A percentile compares a stretch with the other conserved stretches of the same genome.
Conservation (phyloP, 1,284 basidiomycete species). For the Ganoderma lucidum region DNA sequence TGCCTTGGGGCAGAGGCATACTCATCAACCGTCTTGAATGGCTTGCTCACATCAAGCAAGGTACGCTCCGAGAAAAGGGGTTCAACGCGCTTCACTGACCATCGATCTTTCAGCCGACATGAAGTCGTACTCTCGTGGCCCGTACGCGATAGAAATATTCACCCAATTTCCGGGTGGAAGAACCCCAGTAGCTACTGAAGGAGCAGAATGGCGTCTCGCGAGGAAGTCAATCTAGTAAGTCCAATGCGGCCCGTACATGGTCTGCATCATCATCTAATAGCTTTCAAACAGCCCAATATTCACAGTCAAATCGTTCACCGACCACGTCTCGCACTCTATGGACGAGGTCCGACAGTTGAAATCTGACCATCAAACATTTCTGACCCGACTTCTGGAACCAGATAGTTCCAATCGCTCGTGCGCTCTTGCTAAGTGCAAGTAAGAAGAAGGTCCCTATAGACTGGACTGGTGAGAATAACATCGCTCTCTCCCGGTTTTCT, state of each 20-base stretch:
- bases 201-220: constrained; percentile 30
- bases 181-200: constrained; percentile 32
- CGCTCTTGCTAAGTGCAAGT: too few relatives aligned
- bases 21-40: constrained; percentile 39
- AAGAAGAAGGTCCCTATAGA: too few relatives aligned
- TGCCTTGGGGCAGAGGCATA: constrained; percentile 34
- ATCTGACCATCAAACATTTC: neutral
- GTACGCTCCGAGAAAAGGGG: constrained; percentile 17
- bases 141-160: constrained; percentile 27
- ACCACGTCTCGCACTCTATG: constrained; percentile 32
- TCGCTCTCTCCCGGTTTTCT: too few relatives aligned
- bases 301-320: constrained; percentile 29
- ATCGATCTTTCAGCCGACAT: constrained; percentile 25
- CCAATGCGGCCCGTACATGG: too few relatives aligned
- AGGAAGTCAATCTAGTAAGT: constrained; percentile 32
- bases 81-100: too few relatives aligned
- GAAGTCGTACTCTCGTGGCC: constrained; percentile 29
- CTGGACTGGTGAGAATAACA: too few relatives aligned
- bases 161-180: constrained; percentile 33
- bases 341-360: constrained; percentile 23
- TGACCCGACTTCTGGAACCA: constrained; percentile 4
- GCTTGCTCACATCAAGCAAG: constrained; percentile 36
- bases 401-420: constrained; percentile 25
- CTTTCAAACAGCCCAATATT: constrained; percentile 25
- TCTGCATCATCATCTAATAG: neutral